Evolutionary conservation across 192 early-diverging fungal species (phyloP).

Genomic region (Gonapodya sp.): DNA sequence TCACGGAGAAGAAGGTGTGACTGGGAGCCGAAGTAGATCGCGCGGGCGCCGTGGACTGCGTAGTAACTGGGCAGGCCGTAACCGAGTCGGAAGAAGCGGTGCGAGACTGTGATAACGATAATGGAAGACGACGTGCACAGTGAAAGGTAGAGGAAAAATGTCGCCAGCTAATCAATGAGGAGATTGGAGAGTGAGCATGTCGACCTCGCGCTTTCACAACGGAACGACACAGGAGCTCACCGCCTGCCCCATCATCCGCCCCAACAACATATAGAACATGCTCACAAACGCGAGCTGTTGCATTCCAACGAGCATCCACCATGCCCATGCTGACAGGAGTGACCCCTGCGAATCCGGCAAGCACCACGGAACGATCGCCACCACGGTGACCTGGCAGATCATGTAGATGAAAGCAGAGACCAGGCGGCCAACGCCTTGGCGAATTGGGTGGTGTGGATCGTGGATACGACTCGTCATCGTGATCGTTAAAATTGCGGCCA

Average conservation of each 20-base stretch:
- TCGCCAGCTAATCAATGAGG: background rate
- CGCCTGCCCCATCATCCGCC: conserved; percentile 3
- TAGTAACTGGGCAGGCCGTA: background rate
- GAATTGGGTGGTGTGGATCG: background rate
- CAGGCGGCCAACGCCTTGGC: background rate
- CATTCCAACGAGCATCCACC: background rate
- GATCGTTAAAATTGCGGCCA: background rate
- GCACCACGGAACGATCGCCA: background rate
- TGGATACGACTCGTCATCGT: background rate
- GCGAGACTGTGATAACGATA: background rate
- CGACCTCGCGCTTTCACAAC: background rate
- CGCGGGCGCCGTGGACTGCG: background rate
- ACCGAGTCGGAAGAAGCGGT: background rate
- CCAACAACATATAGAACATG: background rate
- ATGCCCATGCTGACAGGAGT: background rate
- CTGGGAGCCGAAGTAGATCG: conserved; percentile 1
- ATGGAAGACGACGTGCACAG: background rate
- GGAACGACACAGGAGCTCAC: background rate
- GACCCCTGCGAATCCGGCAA: background rate
- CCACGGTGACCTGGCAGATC: background rate
- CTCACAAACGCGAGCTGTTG: background rate
- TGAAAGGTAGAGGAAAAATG: background rate
- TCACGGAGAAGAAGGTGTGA: background rate
- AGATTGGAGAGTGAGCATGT: background rate
- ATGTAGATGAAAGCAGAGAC: background rate